phyloP scores from a whole-genome alignment of 129 eudicot species.

The Ambrosia trifida region DNA sequence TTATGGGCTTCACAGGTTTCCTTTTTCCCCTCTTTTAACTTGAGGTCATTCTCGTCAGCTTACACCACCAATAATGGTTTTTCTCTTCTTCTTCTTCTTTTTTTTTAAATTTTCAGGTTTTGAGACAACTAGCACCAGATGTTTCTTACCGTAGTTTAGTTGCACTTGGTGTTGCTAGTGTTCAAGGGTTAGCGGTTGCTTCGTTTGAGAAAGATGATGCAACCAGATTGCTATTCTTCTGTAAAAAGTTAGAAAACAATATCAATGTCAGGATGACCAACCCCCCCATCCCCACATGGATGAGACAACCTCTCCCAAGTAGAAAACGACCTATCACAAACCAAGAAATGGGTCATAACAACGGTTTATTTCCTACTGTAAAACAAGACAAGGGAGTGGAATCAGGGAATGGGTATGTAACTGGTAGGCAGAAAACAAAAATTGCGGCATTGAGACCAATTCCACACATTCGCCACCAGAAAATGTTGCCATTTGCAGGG shows the following conservation, averaged over 20 bases:
- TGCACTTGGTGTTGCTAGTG: conserved; percentile 87
- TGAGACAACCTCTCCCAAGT: conserved; percentile 87
- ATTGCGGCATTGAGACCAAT: conserved; percentile 89
- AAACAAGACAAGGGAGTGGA: conserved; percentile 41
- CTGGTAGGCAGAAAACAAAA: conserved; percentile 59
- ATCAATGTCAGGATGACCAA: conserved; percentile 12
- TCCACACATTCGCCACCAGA: conserved; percentile 77
- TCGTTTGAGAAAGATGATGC: conserved; percentile 96
- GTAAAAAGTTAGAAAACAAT: conserved; percentile 39
- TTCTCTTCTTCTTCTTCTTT: background rate
- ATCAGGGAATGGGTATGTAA: conserved; percentile 46
- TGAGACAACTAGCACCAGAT: conserved; percentile 96
- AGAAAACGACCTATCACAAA: conserved; percentile 49
- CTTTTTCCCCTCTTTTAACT: conserved; percentile 1
- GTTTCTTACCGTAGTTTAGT: conserved; percentile 75
- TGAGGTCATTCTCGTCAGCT: background rate
- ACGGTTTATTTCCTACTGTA: conserved; percentile 25
- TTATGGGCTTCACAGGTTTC: conserved; percentile 94
- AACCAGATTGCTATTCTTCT: conserved; percentile 76
- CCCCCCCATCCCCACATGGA: conserved; percentile 63
- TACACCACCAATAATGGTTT: background rate
- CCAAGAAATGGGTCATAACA: conserved; percentile 35
- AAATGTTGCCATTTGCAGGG: conserved; percentile 83
- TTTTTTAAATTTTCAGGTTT: conserved; percentile 56
- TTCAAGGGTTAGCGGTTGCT: conserved; percentile 93